These are phyloP conservation scores for Penicillium oxalicum DNA, from an alignment of 2,329 filamentous ascomycete species.

Conservation along the genomic window DNA sequence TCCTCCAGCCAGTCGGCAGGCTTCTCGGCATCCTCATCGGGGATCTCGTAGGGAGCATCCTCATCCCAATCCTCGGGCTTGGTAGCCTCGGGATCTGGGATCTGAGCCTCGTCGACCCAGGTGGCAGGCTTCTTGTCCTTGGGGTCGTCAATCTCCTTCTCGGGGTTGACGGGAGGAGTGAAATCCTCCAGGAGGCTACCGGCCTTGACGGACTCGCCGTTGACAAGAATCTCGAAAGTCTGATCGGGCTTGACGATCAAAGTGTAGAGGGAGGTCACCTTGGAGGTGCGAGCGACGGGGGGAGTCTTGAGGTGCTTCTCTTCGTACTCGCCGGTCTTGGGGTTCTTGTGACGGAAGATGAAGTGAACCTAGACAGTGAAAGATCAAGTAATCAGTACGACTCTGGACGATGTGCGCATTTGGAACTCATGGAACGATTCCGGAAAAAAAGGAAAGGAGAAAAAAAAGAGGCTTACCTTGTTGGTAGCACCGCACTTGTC, in stretches of 20 bases:
- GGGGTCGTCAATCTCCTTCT: conserved; percentile 88
- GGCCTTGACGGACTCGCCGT: conserved; percentile 80
- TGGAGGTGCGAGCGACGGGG: conserved; percentile 79
- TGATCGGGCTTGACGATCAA: conserved; percentile 95
- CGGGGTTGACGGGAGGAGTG: conserved; percentile 83
- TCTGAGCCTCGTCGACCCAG: conserved; percentile 92
- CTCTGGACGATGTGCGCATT: too few relatives aligned
- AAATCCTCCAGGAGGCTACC: conserved; percentile 94
- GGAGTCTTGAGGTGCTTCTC: conserved; percentile 94
- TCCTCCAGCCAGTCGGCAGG: conserved; percentile 95
- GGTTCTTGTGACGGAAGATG: conserved; percentile 99
- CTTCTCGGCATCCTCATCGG: conserved; percentile 84
- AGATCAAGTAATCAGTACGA: too few relatives aligned
- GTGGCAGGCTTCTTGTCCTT: conserved; percentile 90
- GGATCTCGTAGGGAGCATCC: conserved; percentile 92
- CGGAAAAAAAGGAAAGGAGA: too few relatives aligned
- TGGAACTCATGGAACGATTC: too few relatives aligned
- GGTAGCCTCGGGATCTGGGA: conserved; percentile 82
- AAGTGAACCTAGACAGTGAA: conserved; percentile 58
- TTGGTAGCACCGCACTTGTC: conserved; percentile 99
- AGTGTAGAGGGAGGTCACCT: conserved; percentile 92
- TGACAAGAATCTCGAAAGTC: conserved; percentile 86
- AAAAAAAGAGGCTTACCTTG: conserved; percentile 63
- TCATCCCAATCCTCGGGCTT: conserved; percentile 99
- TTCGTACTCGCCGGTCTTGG: conserved; percentile 98